Conservation (phyloP, 2,329 filamentous ascomycete genomes). For the Anisogramma anomala region DNA sequence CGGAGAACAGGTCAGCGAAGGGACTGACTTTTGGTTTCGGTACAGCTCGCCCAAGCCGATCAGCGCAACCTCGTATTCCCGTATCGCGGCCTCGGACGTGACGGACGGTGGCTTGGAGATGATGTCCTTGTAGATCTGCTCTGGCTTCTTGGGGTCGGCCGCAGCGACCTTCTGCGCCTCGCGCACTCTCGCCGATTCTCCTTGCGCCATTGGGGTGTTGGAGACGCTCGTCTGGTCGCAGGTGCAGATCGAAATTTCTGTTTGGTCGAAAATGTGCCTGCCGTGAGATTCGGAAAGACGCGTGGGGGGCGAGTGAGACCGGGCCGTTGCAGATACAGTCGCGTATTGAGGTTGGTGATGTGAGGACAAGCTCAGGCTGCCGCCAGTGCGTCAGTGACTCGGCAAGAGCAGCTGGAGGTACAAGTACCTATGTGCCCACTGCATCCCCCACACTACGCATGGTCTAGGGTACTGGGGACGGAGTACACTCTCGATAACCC, state of each 20-base stretch:
- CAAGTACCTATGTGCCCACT: too few species aligned
- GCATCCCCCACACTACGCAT: too few species aligned
- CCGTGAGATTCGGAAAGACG: background rate
- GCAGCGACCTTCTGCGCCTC: conserved; percentile 80
- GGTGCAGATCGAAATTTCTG: background rate
- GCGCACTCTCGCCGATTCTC: conserved; percentile 57
- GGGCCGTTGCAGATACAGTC: too few species aligned
- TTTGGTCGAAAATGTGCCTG: background rate
- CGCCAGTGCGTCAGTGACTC: too few species aligned
- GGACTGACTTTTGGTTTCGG: conserved; percentile 70
- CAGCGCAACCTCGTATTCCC: conserved; percentile 84
- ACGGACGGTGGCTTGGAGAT: conserved; percentile 73
- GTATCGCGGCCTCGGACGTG: conserved; percentile 71
- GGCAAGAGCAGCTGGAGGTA: too few species aligned
- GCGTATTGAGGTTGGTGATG: too few species aligned
- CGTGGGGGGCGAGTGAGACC: background rate
- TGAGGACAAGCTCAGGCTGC: too few species aligned
- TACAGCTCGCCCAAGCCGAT: conserved; percentile 87
- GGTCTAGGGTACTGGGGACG: too few species aligned
- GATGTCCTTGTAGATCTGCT: conserved; percentile 80
- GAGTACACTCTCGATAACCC: too few species aligned
- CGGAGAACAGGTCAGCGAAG: background rate
- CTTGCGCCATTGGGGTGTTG: conserved; percentile 44
- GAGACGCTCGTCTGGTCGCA: background rate
- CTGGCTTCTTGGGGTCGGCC: conserved; percentile 71